These are phyloP conservation scores for Fragaria nilgerrensis DNA, from an alignment of 306 rosid genomes.

Conservation along the genomic window DNA sequence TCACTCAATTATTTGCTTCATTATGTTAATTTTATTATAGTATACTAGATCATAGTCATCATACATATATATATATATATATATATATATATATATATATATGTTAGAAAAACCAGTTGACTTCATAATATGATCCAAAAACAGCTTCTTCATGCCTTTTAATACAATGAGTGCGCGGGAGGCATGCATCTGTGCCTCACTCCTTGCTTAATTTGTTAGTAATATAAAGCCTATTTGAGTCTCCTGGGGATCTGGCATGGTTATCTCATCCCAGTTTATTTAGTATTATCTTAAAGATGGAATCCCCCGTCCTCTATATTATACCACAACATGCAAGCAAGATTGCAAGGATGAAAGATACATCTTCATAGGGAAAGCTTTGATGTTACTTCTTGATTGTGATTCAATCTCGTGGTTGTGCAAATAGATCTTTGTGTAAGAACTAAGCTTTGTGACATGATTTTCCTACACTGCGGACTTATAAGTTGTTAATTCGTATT, in stretches of 20 bases:
- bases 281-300: neutral
- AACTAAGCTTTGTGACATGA: neutral
- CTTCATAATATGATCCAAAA: slow-evolving; percentile 1
- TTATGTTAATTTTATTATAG: neutral
- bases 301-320: neutral
- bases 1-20: slow-evolving; percentile 9
- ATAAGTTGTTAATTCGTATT: neutral
- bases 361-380: neutral
- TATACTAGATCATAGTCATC: neutral
- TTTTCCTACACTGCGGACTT: neutral
- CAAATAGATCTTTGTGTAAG: neutral
- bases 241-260: neutral
- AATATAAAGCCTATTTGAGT: neutral
- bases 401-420: neutral
- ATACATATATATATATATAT: neutral
- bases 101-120: slow-evolving; percentile 6
- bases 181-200: slow-evolving; percentile 21
- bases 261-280: neutral
- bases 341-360: neutral
- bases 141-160: neutral
- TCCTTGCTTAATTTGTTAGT: neutral
- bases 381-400: neutral
- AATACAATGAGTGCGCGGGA: neutral
- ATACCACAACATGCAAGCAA: neutral
- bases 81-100: neutral